Percentiles rank a stretch among this genome's conserved stretches.
phyloP scores from a whole-genome alignment of 805 yeast species.

The Clavispora santaluciae region DNA sequence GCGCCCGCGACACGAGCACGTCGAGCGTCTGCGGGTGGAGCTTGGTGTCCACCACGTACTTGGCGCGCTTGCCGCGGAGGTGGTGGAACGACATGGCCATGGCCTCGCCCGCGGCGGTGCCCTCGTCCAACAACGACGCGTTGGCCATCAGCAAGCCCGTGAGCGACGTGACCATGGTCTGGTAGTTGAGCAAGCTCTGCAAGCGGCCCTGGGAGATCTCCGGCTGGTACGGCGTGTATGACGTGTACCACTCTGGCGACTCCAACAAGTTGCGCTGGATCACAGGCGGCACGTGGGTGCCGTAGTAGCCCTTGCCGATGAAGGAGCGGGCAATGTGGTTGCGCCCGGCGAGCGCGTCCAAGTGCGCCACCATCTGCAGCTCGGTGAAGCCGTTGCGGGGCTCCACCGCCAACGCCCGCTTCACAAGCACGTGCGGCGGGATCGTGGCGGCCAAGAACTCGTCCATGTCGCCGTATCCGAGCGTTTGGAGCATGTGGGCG shows the following conservation, averaged over 20 bases:
- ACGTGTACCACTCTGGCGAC: slow-evolving; percentile 97
- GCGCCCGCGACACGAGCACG: slow-evolving; percentile 76
- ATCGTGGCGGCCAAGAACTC: slow-evolving; percentile 69
- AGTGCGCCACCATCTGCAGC: slow-evolving; percentile 66
- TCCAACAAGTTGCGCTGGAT: slow-evolving; percentile 89
- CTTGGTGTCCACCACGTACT: slow-evolving; percentile 67
- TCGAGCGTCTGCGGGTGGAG: slow-evolving; percentile 83
- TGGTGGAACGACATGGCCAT: slow-evolving; percentile 76
- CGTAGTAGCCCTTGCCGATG: slow-evolving; percentile 94
- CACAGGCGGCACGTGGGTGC: slow-evolving; percentile 85
- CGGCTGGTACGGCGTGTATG: slow-evolving; percentile 98
- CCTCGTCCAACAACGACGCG: slow-evolving; percentile 93
- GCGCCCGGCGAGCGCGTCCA: slow-evolving; percentile 65
- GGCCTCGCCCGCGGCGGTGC: slow-evolving; percentile 97
- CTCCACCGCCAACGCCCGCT: slow-evolving; percentile 59
- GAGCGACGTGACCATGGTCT: slow-evolving; percentile 83
- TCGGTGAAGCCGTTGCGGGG: slow-evolving; percentile 80
- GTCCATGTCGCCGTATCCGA: slow-evolving; percentile 65
- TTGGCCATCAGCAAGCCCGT: slow-evolving; percentile 95
- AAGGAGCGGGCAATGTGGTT: slow-evolving; percentile 70
- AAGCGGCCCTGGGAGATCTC: slow-evolving; percentile 96
- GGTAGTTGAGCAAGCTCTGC: slow-evolving; percentile 85
- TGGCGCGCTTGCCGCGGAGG: slow-evolving; percentile 59
- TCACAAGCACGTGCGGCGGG: slow-evolving; percentile 69
- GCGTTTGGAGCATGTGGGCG: slow-evolving; percentile 54